These are phyloP conservation scores for Tricholomella constricta DNA, from an alignment of 768 basidiomycete species.

Conservation along the genomic window DNA sequence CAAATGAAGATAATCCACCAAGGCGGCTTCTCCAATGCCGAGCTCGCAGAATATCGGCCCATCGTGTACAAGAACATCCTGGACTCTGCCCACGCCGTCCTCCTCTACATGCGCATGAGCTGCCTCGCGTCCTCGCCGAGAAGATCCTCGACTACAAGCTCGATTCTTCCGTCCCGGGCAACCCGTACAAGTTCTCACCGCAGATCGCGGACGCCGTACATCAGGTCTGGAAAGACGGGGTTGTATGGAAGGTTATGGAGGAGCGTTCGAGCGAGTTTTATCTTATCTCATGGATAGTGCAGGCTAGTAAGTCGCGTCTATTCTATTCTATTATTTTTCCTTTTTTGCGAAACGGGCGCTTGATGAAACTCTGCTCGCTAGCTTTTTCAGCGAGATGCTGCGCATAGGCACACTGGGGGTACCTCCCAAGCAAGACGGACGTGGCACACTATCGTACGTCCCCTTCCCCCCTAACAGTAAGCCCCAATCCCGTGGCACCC, in stretches of 20 bases:
- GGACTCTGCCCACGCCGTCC: slow-evolving; percentile 80
- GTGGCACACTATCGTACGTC: slow-evolving; percentile 64
- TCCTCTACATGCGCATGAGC: slow-evolving; percentile 77
- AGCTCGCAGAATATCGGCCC: slow-evolving; percentile 68
- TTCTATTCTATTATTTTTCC: too few relatives aligned
- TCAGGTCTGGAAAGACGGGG: slow-evolving; percentile 70
- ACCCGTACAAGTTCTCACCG: slow-evolving; percentile 47
- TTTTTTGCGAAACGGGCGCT: too few relatives aligned
- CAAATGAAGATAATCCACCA: slow-evolving; percentile 96
- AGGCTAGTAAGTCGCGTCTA: slow-evolving; percentile 78
- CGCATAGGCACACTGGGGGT: slow-evolving; percentile 79
- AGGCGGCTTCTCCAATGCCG: slow-evolving; percentile 72
- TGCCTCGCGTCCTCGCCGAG: slow-evolving; percentile 61
- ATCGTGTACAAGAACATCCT: slow-evolving; percentile 78
- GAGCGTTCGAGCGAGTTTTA: slow-evolving; percentile 82
- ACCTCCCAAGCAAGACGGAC: slow-evolving; percentile 83
- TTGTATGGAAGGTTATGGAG: slow-evolving; percentile 54
- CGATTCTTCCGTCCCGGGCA: slow-evolving; percentile 37
- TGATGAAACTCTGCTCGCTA: slow-evolving; percentile 28
- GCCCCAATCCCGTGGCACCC: background rate
- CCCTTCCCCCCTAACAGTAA: background rate
- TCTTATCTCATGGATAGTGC: slow-evolving; percentile 95
- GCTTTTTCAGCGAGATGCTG: slow-evolving; percentile 85
- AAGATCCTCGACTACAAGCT: slow-evolving; percentile 63
- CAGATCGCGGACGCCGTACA: slow-evolving; percentile 72